Evolutionary conservation across 257 asterid genomes (phyloP).

Genomic region (Anisodus tanguticus): DNA sequence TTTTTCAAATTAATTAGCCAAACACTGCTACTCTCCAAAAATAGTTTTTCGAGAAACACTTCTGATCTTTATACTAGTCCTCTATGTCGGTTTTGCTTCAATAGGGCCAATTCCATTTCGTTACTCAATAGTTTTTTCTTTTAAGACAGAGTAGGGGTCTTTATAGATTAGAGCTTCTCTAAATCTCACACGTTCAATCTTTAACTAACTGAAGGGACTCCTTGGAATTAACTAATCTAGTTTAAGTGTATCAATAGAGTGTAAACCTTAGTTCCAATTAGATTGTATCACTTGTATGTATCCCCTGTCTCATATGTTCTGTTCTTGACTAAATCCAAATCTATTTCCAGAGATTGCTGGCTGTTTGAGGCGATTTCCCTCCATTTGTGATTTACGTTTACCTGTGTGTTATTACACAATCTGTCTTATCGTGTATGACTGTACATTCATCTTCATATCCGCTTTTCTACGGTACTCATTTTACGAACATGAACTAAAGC

Average conservation of each 20-base stretch:
- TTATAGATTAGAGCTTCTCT: not conserved
- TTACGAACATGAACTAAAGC: not conserved
- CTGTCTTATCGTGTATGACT: no score
- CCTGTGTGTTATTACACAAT: no score
- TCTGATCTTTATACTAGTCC: not conserved
- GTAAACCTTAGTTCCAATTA: not conserved
- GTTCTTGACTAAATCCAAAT: not conserved
- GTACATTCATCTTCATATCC: no score
- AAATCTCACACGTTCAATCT: not conserved
- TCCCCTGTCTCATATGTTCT: not conserved
- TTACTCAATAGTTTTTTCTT: not conserved
- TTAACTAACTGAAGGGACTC: not conserved
- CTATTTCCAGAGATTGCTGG: not conserved
- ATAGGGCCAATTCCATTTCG: not conserved
- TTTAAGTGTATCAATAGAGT: no score
- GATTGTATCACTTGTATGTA: conserved; percentile 1
- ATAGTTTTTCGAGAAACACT: no score
- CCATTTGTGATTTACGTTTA: not conserved
- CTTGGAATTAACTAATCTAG: no score
- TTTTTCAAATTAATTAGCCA: no score
- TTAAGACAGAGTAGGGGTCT: not conserved
- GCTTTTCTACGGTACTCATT: not conserved
- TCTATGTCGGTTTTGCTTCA: not conserved
- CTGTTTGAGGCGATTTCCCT: conserved; percentile 1
- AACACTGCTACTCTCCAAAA: no score